phyloP scores from a whole-genome alignment of 2,329 filamentous ascomycete species.

The Aspergillaceae sp. region DNA sequence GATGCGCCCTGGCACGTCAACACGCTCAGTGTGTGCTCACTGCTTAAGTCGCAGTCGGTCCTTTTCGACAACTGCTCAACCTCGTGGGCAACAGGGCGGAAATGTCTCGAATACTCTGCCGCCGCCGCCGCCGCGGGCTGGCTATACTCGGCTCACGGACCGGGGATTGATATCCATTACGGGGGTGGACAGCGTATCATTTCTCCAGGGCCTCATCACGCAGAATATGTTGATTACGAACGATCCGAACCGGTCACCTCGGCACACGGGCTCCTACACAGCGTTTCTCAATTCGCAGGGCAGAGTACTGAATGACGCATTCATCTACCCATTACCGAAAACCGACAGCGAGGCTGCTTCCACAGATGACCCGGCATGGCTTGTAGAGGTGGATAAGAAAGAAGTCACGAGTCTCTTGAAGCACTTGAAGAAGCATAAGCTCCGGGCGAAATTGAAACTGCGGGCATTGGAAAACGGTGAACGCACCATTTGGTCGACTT shows the following conservation, averaged over 20 bases:
- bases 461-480: slow-evolving; percentile 58
- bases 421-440: slow-evolving; percentile 76
- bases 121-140: slow-evolving; percentile 32
- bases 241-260: slow-evolving; percentile 28
- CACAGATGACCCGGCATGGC: slow-evolving; percentile 43
- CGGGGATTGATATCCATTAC: slow-evolving; percentile 71
- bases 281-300: slow-evolving; percentile 82
- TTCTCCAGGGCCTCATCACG: slow-evolving; percentile 81
- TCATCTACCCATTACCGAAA: slow-evolving; percentile 62
- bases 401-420: slow-evolving; percentile 55
- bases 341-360: slow-evolving; percentile 12
- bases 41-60: slow-evolving; percentile 19
- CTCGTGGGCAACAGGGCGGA: slow-evolving; percentile 3
- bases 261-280: slow-evolving; percentile 57
- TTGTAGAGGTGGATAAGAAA: slow-evolving; percentile 72
- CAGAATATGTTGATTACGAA: slow-evolving; percentile 52
- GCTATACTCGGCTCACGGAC: slow-evolving; percentile 52
- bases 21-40: slow-evolving; percentile 20
- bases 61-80: slow-evolving; percentile 23
- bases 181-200: slow-evolving; percentile 71
- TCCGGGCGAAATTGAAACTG: slow-evolving; percentile 69
- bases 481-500: slow-evolving; percentile 62
- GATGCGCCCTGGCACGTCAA: slow-evolving; percentile 23
- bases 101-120: slow-evolving; percentile 13
- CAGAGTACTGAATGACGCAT: slow-evolving; percentile 78